phyloP scores from a whole-genome alignment of 2,329 filamentous ascomycete genomes.

The Claviceps sorghi region DNA sequence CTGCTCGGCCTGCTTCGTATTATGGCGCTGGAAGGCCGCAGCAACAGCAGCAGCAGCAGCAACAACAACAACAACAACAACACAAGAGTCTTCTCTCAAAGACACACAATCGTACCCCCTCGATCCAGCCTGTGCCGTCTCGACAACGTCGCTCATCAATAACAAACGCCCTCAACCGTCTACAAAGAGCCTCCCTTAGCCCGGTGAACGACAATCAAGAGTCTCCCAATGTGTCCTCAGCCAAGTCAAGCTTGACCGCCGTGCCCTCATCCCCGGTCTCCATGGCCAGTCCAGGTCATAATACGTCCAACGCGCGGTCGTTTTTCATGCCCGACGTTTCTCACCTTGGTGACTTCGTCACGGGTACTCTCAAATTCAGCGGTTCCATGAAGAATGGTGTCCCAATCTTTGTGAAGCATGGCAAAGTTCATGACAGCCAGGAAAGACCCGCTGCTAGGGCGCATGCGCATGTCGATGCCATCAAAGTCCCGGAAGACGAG shows the following conservation, averaged over 20 bases:
- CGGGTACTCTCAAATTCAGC: slow-evolving; percentile 37
- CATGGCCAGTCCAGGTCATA: slow-evolving; percentile 18
- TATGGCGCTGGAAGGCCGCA: slow-evolving; percentile 13
- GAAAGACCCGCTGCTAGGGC: slow-evolving; percentile 18
- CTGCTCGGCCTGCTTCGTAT: slow-evolving; percentile 15
- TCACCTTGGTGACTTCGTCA: slow-evolving; percentile 42
- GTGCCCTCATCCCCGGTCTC: slow-evolving; percentile 24
- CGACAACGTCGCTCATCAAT: slow-evolving; percentile 17
- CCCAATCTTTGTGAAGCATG: slow-evolving; percentile 41
- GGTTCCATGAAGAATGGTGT: slow-evolving; percentile 37
- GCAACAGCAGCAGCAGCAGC: slow-evolving; percentile 11
- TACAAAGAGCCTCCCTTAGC: slow-evolving; percentile 22
- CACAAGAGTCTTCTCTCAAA: slow-evolving; percentile 23
- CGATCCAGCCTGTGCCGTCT: slow-evolving; percentile 11
- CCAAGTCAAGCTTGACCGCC: slow-evolving; percentile 27
- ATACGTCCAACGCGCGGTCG: slow-evolving; percentile 32
- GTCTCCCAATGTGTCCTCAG: slow-evolving; percentile 23
- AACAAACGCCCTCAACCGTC: slow-evolving; percentile 19
- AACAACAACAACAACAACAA: slow-evolving; percentile 11
- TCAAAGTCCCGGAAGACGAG: slow-evolving; percentile 38
- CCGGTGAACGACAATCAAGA: slow-evolving; percentile 12
- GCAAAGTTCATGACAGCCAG: slow-evolving; percentile 31
- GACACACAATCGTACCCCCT: slow-evolving; percentile 18
- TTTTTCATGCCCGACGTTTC: slow-evolving; percentile 41
- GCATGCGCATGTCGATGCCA: slow-evolving; percentile 35